These are phyloP conservation scores for Phytophthora ohioensis DNA, from an alignment of 352 stramenopile genomes.

Conservation along the genomic window DNA sequence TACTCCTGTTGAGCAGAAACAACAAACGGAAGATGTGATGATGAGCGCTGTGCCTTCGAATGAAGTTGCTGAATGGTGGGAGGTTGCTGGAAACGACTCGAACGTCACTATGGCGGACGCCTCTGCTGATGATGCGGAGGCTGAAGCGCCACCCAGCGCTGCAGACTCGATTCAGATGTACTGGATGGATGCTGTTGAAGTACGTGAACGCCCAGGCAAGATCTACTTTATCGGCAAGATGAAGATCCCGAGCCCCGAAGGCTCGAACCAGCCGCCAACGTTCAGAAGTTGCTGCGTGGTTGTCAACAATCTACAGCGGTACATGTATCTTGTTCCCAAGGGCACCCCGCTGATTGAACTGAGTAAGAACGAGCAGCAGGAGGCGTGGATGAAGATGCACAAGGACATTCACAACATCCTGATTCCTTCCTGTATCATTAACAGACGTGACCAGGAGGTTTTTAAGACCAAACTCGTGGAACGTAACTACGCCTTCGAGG, in stretches of 20 bases:
- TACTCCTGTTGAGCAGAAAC: constrained; percentile 41
- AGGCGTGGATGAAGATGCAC: constrained; percentile 87
- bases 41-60: constrained; percentile 80
- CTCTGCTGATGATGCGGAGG: constrained; percentile 39
- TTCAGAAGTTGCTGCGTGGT: constrained; percentile 97
- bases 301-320: constrained; percentile 95
- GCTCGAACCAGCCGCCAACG: constrained; percentile 44
- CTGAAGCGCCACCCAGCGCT: constrained; percentile 43
- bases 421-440: constrained; percentile 83
- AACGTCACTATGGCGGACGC: constrained; percentile 32
- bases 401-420: constrained; percentile 94
- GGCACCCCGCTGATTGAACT: constrained; percentile 82
- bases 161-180: constrained; percentile 94
- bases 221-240: constrained; percentile 99
- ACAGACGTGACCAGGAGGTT: constrained; percentile 72
- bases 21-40: constrained; percentile 24
- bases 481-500: constrained; percentile 98
- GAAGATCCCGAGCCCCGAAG: constrained; percentile 47
- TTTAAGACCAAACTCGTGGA: constrained; percentile 96
- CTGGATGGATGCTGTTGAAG: constrained; percentile 98
- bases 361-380: constrained; percentile 89
- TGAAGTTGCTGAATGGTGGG: constrained; percentile 89
- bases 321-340: constrained; percentile 94
- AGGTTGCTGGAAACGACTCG: constrained; percentile 45
- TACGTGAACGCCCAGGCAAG: constrained; percentile 92